Conservation (phyloP, 306 rosid genomes). For the Quercus aquifolioides region DNA sequence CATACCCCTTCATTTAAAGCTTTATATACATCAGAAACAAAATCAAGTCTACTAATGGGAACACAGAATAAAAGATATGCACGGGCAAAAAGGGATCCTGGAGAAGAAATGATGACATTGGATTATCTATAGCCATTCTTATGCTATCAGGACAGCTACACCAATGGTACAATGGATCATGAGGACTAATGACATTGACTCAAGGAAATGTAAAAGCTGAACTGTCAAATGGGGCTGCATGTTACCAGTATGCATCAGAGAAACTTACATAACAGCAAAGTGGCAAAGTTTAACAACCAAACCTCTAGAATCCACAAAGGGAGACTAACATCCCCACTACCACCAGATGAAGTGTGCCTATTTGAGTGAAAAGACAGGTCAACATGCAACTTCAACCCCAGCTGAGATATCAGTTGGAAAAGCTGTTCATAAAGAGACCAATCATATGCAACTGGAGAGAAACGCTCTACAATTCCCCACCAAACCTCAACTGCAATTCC, state of each 20-base stretch:
- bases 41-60: neutral
- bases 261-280: neutral
- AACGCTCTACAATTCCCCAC: slow-evolving; percentile 45
- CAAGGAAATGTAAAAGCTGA: neutral
- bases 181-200: neutral
- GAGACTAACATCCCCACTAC: slow-evolving; percentile 32
- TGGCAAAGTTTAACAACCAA: neutral
- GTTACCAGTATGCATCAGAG: neutral
- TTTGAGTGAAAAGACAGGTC: slow-evolving; percentile 44
- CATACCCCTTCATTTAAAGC: neutral
- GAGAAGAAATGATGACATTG: neutral
- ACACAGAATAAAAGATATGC: neutral
- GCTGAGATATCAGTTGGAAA: slow-evolving; percentile 26
- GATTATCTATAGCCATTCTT: neutral
- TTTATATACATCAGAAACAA: neutral
- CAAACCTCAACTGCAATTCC: slow-evolving; percentile 45
- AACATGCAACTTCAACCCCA: slow-evolving; percentile 40
- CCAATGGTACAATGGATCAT: neutral
- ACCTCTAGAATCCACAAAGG: slow-evolving; percentile 40
- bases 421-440: slow-evolving; percentile 36
- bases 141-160: neutral
- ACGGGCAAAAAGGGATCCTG: neutral
- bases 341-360: slow-evolving; percentile 15
- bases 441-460: slow-evolving; percentile 30
- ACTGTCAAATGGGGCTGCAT: neutral